These are phyloP conservation scores for Malassezia nana DNA, from an alignment of 1,284 basidiomycete species.

Conservation along the genomic window DNA sequence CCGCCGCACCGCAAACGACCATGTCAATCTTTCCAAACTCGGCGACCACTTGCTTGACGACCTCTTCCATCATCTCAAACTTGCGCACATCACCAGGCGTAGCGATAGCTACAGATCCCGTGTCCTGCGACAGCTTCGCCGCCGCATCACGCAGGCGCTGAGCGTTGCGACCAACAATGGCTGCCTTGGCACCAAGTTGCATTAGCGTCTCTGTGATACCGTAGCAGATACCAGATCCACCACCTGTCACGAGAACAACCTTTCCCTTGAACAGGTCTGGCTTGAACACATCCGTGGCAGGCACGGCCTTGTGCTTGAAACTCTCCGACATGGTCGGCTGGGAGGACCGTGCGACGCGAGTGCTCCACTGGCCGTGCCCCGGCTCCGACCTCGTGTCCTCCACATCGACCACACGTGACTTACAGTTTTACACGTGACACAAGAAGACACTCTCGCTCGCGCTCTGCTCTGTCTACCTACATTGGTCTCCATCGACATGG, in stretches of 20 bases:
- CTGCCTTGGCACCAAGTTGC: slow-evolving; percentile 69
- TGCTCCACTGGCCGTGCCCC: background rate
- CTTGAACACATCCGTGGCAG: slow-evolving; percentile 54
- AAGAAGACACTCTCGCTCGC: background rate
- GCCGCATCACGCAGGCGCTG: slow-evolving; percentile 67
- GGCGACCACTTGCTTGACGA: slow-evolving; percentile 64
- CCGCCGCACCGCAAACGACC: slow-evolving; percentile 69
- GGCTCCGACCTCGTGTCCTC: background rate
- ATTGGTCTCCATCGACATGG: background rate
- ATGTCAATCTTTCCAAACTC: slow-evolving; percentile 82
- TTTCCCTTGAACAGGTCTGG: slow-evolving; percentile 77
- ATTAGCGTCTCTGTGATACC: slow-evolving; percentile 64
- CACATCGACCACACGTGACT: background rate
- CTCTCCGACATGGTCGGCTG: background rate
- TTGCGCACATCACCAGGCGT: slow-evolving; percentile 74
- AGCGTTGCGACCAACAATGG: slow-evolving; percentile 77
- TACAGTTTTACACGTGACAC: slow-evolving; percentile 16
- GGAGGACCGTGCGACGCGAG: background rate
- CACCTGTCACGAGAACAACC: slow-evolving; percentile 74
- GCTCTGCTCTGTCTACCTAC: background rate
- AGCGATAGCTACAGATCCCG: slow-evolving; percentile 62
- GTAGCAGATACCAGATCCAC: slow-evolving; percentile 68
- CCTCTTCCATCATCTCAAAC: slow-evolving; percentile 62
- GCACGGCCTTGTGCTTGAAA: slow-evolving; percentile 10
- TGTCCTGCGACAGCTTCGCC: slow-evolving; percentile 60